Evolutionary conservation across 768 basidiomycete genomes (phyloP).

Genomic region (Auriculariales sp.): DNA sequence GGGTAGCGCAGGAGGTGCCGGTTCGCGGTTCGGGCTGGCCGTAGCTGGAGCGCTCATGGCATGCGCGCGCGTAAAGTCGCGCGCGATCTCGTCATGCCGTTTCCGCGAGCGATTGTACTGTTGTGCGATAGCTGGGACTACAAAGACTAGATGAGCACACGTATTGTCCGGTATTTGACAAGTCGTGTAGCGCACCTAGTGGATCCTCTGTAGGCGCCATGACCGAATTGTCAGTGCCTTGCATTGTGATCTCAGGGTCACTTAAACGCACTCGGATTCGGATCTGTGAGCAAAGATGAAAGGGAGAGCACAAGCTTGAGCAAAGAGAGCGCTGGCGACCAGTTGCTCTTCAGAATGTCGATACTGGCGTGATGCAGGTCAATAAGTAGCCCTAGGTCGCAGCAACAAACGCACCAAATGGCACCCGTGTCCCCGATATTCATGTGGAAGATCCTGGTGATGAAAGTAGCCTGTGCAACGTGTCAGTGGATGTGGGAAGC

Average conservation of each 20-base stretch:
- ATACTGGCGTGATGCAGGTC: conserved; percentile 45
- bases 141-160: not conserved
- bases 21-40: not conserved
- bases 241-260: too few species aligned
- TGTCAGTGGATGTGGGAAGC: conserved; percentile 1
- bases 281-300: conserved; percentile 84
- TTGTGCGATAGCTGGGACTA: conserved; percentile 59
- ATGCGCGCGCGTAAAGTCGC: conserved; percentile 62
- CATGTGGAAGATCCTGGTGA: conserved; percentile 63
- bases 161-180: not conserved
- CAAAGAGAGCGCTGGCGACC: conserved; percentile 87
- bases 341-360: conserved; percentile 85
- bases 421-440: conserved; percentile 24
- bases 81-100: conserved; percentile 63
- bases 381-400: not conserved
- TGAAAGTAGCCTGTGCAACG: not conserved
- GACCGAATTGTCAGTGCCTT: too few species aligned
- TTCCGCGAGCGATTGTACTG: conserved; percentile 52
- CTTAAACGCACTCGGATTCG: conserved; percentile 65
- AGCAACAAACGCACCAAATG: conserved; percentile 1
- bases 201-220: conserved; percentile 48
- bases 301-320: conserved; percentile 92
- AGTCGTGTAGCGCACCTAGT: conserved; percentile 28
- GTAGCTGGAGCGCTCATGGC: too few species aligned
- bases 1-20: not conserved